A percentile compares a stretch with the other conserved stretches of the same genome.
Evolutionary conservation across 2,329 filamentous ascomycete genomes (phyloP).

Genomic region (Achaetomium macrosporum): DNA sequence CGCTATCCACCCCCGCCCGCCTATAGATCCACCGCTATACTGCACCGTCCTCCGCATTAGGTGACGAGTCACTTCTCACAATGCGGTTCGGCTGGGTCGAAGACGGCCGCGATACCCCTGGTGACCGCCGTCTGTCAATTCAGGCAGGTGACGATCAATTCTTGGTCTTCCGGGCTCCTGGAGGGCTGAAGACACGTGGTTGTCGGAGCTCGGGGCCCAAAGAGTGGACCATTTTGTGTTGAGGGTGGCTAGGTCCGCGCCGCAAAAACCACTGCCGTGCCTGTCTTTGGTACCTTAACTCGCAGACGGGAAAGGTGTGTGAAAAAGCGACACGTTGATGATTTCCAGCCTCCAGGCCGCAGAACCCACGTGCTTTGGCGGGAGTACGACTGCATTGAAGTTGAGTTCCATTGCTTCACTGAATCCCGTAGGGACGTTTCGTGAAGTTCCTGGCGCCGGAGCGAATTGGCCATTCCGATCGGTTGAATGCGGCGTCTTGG

Average conservation of each 20-base stretch:
- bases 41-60: neutral
- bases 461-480: neutral
- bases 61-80: neutral
- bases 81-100: neutral
- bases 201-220: neutral
- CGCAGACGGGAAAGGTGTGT: too few relatives aligned
- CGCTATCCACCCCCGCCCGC: neutral
- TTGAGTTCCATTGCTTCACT: neutral
- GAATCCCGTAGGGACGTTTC: neutral
- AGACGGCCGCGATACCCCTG: neutral
- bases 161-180: conserved; percentile 5
- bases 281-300: neutral
- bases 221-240: neutral
- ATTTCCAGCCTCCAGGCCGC: too few relatives aligned
- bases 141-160: conserved; percentile 5
- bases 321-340: too few relatives aligned
- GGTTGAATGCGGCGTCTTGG: neutral
- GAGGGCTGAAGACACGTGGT: conserved; percentile 10
- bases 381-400: neutral
- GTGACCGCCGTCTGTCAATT: neutral
- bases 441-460: neutral
- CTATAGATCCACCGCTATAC: neutral
- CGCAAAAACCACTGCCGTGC: neutral
- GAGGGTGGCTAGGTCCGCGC: neutral
- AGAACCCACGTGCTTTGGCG: conserved; percentile 1